Evolutionary conservation across 306 rosid genomes (phyloP), one percentile per base, ranked within the genome.

Genomic region (Arachis stenosperma): DNA sequence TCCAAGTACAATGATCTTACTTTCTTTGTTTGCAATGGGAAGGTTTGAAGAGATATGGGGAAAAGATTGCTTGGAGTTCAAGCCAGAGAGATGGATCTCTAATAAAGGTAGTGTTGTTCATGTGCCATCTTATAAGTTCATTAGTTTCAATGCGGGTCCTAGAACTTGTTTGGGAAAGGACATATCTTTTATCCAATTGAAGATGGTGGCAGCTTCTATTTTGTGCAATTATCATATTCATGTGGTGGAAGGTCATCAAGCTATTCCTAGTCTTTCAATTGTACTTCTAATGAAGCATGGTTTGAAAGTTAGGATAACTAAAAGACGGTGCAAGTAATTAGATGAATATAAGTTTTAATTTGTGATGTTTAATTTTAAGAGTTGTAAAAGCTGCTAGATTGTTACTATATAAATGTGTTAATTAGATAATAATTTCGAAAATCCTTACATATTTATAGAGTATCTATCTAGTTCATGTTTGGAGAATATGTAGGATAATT

Each of bases 71-170:
- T 13, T 61, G 15, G 95, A 89, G 39, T 87, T 87, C 61, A 89
- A 83, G 71, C 90, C 95, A 11, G 91, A 87, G 75, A 81, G 94
- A 29, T 89, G 89, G 91, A 83, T 89, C 1, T 78, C 85, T 0
- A 61, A 81, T 6, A 40, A 17, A 51, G 88, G 86, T 14, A 33
- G 72, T 0, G 39, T 77, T 5, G 69, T 78, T 41, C 30, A 81
- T 29, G 81, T 37, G 1, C 88, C 94, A 0, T 79, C 91, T 22
- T 84, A 84, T 67, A 86, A 86, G 11, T 87, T 84, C 73, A 8
- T 73, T 8, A 69, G 78, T 8, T 89, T 84, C 54, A 86, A 86
- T 63, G 77, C 89, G 0, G 93, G 93, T 1, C 89, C 89, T 0
- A 82, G 89, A 62, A 82, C 84, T 53, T 89, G 88, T 15, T 69